A percentile compares a stretch with the other conserved stretches of the same genome.
phyloP scores from a whole-genome alignment of 345 rosid species.

The Cochlearia excelsa region DNA sequence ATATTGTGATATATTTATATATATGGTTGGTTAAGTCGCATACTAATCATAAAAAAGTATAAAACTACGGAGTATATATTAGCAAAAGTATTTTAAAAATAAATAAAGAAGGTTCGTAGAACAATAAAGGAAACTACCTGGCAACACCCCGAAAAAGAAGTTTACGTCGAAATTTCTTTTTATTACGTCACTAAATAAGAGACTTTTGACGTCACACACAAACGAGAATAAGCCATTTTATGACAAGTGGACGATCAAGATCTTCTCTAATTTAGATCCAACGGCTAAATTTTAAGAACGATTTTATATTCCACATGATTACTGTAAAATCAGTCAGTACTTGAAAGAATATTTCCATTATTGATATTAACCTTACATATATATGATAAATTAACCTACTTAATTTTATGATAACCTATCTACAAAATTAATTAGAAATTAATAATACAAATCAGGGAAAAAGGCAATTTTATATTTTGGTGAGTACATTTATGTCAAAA shows the following conservation, averaged over 20 bases:
- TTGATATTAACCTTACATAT: too few species aligned
- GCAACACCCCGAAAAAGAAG: slow-evolving; percentile 23
- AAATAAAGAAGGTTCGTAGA: slow-evolving; percentile 28
- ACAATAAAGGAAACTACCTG: slow-evolving; percentile 42
- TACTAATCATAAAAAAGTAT: not conserved
- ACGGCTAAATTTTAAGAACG: not conserved
- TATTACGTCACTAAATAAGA: slow-evolving; percentile 25
- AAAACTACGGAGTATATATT: too few species aligned
- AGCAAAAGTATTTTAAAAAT: not conserved
- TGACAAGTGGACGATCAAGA: not conserved
- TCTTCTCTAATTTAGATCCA: not conserved
- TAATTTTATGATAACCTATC: too few species aligned
- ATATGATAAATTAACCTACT: too few species aligned
- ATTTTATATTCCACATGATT: too few species aligned
- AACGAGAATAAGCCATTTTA: not conserved
- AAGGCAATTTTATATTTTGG: too few species aligned
- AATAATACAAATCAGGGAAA: too few species aligned
- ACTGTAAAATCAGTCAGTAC: too few species aligned
- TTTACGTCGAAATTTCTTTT: slow-evolving; percentile 1
- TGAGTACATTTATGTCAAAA: too few species aligned
- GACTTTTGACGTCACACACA: slow-evolving; percentile 37
- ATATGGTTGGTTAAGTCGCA: slow-evolving; percentile 10
- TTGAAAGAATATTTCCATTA: too few species aligned
- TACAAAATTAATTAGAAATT: too few species aligned
- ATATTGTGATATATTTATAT: slow-evolving; percentile 6